Evolutionary conservation across 805 yeast genomes (phyloP), one percentile per base, ranked within the genome.

Genomic region (Starmerella bacillaris): DNA sequence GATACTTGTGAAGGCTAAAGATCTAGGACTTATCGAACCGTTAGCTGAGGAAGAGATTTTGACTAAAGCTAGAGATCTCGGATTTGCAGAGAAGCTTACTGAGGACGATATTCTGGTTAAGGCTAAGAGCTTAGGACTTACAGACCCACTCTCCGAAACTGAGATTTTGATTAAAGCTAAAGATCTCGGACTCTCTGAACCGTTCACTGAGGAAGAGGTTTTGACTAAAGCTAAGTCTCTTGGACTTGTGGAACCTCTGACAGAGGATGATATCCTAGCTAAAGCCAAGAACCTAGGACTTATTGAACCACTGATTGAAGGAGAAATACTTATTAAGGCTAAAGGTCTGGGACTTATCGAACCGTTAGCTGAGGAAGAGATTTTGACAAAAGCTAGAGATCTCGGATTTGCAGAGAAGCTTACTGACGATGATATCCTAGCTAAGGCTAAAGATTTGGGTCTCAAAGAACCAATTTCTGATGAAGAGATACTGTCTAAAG

Each of bases 141-240:
- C 41, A 6, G 46, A 41, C 12, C 40, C 46, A 2, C 34, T 35
- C 11, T 30, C 27, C 3, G 39, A 40, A 3, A 34, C 32, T 2
- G 39, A 44, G 26, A 33, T 44, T 15, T 11, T 74, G 26, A 89
- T 78, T 53, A 67, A 69, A 5, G 83, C 78, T 31, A 77, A 68
- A 50, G 86, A 80, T 1, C 60, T 77, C 43, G 65, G 69, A 46
- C 57, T 82, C 35, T 89, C 86, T 1, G 54, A 65, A 3, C 57
- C 63, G 1, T 60, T 79, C 67, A 50, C 61, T 6, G 84, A 78
- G 4, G 89, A 78, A 50, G 39, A 41, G 16, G 22, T 44, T n/a
- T 18, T 17, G 4, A 30, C 41, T 16, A 47, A 45, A 21, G 58
- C 56, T 44, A 38, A 40, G 8, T 40, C 28, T 3, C 31, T 42